Evolutionary conservation across 1,139 yeast genomes (phyloP), one percentile per base, ranked within the genome.

Genomic region (Magnusiomyces sp.): DNA sequence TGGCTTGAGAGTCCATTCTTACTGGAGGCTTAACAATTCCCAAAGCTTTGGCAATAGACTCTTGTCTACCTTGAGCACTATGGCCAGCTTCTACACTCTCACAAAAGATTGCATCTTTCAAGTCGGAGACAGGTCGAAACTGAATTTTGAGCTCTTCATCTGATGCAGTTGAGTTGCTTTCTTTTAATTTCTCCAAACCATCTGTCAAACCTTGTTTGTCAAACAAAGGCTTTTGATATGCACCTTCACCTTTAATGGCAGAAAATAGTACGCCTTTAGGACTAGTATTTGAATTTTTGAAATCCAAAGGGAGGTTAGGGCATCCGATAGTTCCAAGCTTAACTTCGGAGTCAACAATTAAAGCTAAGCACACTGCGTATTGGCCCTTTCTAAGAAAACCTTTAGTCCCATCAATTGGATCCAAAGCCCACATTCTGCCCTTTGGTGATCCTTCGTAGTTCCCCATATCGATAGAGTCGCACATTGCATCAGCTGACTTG

Each of bases 51-150:
- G 95, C 95, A 60, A 92, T 89, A 49, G 73, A 67, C 1, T 81
- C 76, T 65, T 94, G 97, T n/a, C 85, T 80, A 20, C 81, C 88
- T 62, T 89, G 97, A 1, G 96, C 83, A 2, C 97, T 88, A 64
- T 92, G 99, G 1, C 92, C 92, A 62, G 87, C 83, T 69, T 92
- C 99, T n/a, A 92, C 97, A 55, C 95, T 94, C 70, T 94, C 98
- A 45, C 94, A 83, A 46, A 92, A 92, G 62, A 80, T 79, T 43
- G 85, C 79, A 2, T 72, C 68, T 1, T 64, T 57, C 2, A 83
- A 43, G 48, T 49, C 45, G 14, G 54, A 37, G 40, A 69, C 53
- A 23, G 53, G 44, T 47, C 65, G 62, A 63, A 71, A 69, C 43
- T 52, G 45, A 52, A 71, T 68, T 14, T 53, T 54, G 31, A 45